These are phyloP conservation scores for Nakataea oryzae DNA, from an alignment of 2,329 filamentous ascomycete species.

Conservation along the genomic window DNA sequence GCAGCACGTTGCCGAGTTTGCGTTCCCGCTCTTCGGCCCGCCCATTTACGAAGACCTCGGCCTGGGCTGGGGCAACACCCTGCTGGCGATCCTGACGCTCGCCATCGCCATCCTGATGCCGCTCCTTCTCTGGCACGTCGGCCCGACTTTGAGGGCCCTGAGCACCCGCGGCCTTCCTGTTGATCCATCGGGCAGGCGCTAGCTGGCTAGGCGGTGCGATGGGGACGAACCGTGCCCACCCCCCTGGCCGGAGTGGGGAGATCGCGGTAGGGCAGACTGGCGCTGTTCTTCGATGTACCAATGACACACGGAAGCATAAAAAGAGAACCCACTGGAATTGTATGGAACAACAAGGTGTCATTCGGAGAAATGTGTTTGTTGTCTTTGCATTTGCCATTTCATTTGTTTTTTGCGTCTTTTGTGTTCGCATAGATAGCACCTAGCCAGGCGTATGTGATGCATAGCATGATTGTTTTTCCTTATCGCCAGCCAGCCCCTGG, in stretches of 20 bases:
- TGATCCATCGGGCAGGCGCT: neutral
- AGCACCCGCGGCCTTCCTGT: neutral
- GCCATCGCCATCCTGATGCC: conserved; percentile 29
- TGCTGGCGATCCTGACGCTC: conserved; percentile 31
- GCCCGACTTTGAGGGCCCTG: conserved; percentile 21
- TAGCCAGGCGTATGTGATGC: neutral
- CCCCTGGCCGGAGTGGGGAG: no score
- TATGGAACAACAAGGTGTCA: no score
- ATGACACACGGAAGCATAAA: no score
- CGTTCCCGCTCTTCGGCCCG: conserved; percentile 40
- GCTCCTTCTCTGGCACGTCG: conserved; percentile 32
- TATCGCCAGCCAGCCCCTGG: no score
- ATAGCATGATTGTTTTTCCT: neutral
- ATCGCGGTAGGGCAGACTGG: neutral
- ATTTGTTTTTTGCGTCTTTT: neutral
- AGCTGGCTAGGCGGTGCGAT: neutral
- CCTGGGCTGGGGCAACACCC: conserved; percentile 29
- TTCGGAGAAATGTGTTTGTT: neutral
- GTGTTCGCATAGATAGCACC: neutral
- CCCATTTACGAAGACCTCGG: conserved; percentile 30
- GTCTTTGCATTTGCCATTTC: neutral
- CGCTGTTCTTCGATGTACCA: neutral
- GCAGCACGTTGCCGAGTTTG: conserved; percentile 37
- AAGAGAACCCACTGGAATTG: no score
- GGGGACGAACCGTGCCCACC: neutral